phyloP scores from a whole-genome alignment of 768 basidiomycete genomes.

The Suillus spraguei region DNA sequence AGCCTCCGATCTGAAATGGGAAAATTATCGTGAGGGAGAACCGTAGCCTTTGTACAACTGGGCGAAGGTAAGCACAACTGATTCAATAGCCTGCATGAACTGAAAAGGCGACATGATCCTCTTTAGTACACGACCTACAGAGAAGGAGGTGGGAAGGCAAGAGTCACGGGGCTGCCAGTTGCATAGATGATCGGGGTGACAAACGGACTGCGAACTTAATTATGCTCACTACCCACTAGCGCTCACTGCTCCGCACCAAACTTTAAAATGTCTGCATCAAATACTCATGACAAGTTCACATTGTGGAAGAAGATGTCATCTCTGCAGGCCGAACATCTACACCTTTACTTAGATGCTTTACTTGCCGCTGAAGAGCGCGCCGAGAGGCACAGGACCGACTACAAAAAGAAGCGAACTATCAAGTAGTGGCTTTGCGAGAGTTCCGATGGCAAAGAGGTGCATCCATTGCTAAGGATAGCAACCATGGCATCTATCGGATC shows the following conservation, averaged over 20 bases:
- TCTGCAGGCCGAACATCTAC: too few species aligned
- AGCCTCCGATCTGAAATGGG: too few species aligned
- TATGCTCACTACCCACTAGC: too few species aligned
- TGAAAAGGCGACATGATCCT: neutral
- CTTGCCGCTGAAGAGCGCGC: too few species aligned
- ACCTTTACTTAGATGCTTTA: too few species aligned
- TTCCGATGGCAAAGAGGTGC: slow-evolving; percentile 32
- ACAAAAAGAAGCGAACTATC: too few species aligned
- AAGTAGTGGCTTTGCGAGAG: slow-evolving; percentile 45
- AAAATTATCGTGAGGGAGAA: neutral
- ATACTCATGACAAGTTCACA: too few species aligned
- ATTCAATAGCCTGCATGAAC: neutral
- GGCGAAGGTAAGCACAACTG: neutral
- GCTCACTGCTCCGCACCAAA: too few species aligned
- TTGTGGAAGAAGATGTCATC: too few species aligned
- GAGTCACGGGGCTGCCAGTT: neutral
- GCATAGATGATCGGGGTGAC: too few species aligned
- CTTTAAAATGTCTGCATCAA: too few species aligned
- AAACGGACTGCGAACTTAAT: too few species aligned
- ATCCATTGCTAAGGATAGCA: slow-evolving; percentile 28
- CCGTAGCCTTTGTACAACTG: neutral
- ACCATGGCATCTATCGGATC: slow-evolving; percentile 28
- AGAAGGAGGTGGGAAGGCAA: neutral
- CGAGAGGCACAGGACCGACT: slow-evolving; percentile 19
- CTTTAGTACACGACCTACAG: neutral